A percentile compares a stretch with the other conserved stretches of the same genome.
phyloP scores from a whole-genome alignment of 1,139 yeast genomes.

The Geotrichum reessii region DNA sequence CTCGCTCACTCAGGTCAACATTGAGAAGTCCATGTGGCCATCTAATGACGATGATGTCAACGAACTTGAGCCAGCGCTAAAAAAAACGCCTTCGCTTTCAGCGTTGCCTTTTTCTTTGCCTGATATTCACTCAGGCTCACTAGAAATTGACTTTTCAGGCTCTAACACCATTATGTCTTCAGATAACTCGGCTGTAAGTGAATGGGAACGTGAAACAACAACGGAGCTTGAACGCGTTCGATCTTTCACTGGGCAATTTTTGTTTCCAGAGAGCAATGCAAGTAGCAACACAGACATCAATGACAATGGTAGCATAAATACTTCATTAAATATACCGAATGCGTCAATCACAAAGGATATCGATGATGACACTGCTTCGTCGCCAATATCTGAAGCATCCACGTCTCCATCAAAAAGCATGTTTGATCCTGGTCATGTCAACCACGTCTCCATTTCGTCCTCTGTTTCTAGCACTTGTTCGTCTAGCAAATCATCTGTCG shows the following conservation, averaged over 20 bases:
- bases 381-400: conserved; percentile 22
- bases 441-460: background rate
- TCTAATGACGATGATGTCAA: background rate
- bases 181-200: background rate
- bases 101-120: background rate
- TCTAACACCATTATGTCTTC: background rate
- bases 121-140: background rate
- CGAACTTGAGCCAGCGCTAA: background rate
- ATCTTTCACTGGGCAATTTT: background rate
- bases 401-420: conserved; percentile 25
- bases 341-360: background rate
- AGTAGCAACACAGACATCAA: background rate
- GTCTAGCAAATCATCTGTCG: background rate
- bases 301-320: background rate
- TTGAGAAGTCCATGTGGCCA: conserved; percentile 6
- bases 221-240: conserved; percentile 5
- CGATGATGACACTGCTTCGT: background rate
- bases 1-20: conserved; percentile 3
- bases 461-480: conserved; percentile 5
- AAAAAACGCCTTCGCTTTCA: background rate
- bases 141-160: background rate
- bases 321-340: background rate
- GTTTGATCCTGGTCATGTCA: conserved; percentile 19
- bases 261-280: background rate
- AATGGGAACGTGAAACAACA: conserved; percentile 10